A percentile compares a stretch with the other conserved stretches of the same genome.
phyloP scores from a whole-genome alignment of 768 basidiomycete species.

The Coprinopsis sp. region DNA sequence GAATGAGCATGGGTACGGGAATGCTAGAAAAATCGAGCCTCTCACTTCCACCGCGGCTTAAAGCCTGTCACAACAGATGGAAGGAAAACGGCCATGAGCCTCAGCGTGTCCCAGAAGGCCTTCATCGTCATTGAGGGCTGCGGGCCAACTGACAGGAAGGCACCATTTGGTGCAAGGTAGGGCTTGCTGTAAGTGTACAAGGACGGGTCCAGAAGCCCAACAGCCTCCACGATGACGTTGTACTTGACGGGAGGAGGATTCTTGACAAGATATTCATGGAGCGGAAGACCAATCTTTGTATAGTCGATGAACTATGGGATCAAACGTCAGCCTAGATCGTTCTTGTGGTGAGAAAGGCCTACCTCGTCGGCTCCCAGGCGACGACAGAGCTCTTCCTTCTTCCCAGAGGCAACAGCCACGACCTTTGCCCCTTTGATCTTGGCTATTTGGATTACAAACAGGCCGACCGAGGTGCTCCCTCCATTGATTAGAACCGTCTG shows the following conservation, averaged over 20 bases:
- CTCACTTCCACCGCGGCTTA: constrained; percentile 43
- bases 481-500: constrained; percentile 68
- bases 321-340: background rate
- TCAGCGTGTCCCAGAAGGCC: constrained; percentile 29
- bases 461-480: constrained; percentile 63
- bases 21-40: constrained; percentile 1
- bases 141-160: constrained; percentile 52
- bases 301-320: constrained; percentile 54
- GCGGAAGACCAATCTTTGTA: constrained; percentile 38
- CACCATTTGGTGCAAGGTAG: constrained; percentile 51
- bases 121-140: constrained; percentile 28
- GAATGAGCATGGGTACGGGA: background rate
- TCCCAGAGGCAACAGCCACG: constrained; percentile 52
- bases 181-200: constrained; percentile 47
- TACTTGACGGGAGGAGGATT: constrained; percentile 48
- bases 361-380: constrained; percentile 64
- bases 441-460: constrained; percentile 69
- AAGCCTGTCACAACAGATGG: constrained; percentile 55
- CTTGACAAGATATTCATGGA: constrained; percentile 41
- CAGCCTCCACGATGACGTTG: constrained; percentile 57
- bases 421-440: constrained; percentile 60
- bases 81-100: constrained; percentile 28
- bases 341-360: constrained; percentile 9
- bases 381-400: constrained; percentile 56
- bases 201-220: constrained; percentile 41